A percentile compares a stretch with the other conserved stretches of the same genome.
phyloP scores from a whole-genome alignment of 257 asterid genomes.

The Ajuga chamaepitys region DNA sequence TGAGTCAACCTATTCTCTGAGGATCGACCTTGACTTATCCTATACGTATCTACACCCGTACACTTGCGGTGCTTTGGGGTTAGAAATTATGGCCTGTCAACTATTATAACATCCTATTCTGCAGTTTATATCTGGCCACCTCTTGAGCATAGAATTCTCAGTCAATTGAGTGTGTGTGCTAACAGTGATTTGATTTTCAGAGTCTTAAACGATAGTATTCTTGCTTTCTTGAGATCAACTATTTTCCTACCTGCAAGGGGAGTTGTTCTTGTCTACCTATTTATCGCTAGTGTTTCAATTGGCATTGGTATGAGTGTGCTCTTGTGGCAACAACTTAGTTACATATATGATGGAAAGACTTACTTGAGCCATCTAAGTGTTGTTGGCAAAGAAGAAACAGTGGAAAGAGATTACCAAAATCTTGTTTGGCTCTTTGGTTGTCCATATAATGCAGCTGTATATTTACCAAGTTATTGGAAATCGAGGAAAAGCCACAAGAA shows the following conservation, averaged over 20 bases:
- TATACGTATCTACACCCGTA: too few species aligned
- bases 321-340: conserved; percentile 87
- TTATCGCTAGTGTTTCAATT: conserved; percentile 67
- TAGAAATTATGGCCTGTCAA: too few species aligned
- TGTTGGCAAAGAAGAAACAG: conserved; percentile 34
- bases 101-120: conserved; percentile 50
- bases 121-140: conserved; percentile 53
- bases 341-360: conserved; percentile 76
- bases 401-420: conserved; percentile 64
- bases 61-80: too few species aligned
- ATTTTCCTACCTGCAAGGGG: conserved; percentile 67
- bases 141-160: conserved; percentile 15
- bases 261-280: conserved; percentile 65
- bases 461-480: conserved; percentile 62
- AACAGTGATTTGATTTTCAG: conserved; percentile 23
- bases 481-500: conserved; percentile 65
- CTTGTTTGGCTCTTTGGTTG: conserved; percentile 59
- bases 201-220: conserved; percentile 33
- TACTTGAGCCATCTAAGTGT: conserved; percentile 66
- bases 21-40: too few species aligned
- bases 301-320: conserved; percentile 69
- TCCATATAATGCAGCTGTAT: conserved; percentile 32
- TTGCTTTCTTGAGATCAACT: conserved; percentile 52
- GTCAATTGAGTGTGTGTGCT: conserved; percentile 17
- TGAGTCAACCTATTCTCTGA: too few species aligned